Evolutionary conservation across 345 rosid species (phyloP).

Genomic region (Orychophragmus violaceus): DNA sequence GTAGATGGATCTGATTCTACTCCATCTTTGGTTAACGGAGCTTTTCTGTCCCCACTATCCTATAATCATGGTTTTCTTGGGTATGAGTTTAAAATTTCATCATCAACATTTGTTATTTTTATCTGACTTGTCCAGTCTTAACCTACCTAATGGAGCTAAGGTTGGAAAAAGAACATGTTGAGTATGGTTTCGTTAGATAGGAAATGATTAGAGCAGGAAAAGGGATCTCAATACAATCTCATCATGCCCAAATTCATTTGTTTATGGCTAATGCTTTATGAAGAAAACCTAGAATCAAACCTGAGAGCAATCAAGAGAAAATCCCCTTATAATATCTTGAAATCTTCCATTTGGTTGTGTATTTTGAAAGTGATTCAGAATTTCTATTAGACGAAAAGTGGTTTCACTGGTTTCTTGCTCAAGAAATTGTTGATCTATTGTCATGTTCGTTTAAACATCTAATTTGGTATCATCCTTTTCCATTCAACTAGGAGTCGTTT

Average conservation of each 20-base stretch:
- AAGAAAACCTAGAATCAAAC: background rate
- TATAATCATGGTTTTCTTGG: conserved; percentile 21
- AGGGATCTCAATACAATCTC: too few relatives aligned
- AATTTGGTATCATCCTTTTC: conserved; percentile 1
- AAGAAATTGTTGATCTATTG: background rate
- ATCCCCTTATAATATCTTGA: background rate
- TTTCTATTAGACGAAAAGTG: background rate
- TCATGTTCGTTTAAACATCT: background rate
- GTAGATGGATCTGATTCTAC: conserved; percentile 33
- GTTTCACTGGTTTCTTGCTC: background rate
- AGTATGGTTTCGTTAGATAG: background rate
- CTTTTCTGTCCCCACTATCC: conserved; percentile 55
- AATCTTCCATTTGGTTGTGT: background rate
- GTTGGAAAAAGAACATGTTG: background rate
- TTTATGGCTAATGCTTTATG: background rate
- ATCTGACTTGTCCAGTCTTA: background rate
- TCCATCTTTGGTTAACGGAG: conserved; percentile 48
- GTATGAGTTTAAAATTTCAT: background rate
- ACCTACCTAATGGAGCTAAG: background rate
- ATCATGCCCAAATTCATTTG: background rate
- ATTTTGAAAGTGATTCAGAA: background rate
- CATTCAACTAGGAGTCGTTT: conserved; percentile 39
- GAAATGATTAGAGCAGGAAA: background rate
- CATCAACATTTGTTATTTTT: background rate
- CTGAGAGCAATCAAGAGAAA: background rate